Percentiles rank a stretch among this genome's conserved stretches.
These are phyloP conservation scores for Cystobasidium sp. DNA, from an alignment of 1,284 basidiomycete species.

Conservation along the genomic window DNA sequence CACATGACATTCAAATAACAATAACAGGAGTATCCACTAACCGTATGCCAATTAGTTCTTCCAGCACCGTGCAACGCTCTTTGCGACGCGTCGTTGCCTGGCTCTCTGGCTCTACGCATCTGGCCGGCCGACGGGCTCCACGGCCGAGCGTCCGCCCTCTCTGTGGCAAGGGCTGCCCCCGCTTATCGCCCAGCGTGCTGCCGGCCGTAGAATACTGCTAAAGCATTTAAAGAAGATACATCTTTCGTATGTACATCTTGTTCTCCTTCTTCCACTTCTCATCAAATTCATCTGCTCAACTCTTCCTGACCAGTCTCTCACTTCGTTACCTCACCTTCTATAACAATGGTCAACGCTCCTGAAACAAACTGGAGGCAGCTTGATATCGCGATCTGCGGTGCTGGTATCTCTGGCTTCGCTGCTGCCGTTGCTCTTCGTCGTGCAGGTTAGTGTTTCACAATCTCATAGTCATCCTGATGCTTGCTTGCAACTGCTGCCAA, in stretches of 20 bases:
- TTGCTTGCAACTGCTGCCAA: neutral
- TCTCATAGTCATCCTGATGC: neutral
- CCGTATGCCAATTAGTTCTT: constrained; percentile 4
- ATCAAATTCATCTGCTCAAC: constrained; percentile 1
- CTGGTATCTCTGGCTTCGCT: constrained; percentile 54
- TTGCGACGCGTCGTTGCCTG: neutral
- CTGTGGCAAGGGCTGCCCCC: constrained; percentile 9
- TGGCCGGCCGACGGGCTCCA: constrained; percentile 10
- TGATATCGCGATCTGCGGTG: constrained; percentile 51
- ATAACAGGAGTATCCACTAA: neutral
- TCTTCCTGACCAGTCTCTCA: constrained; percentile 3
- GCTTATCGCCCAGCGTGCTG: constrained; percentile 17
- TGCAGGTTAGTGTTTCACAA: constrained; percentile 49
- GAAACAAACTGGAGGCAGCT: constrained; percentile 39
- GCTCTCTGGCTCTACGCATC: neutral
- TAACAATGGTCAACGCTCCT: constrained; percentile 30
- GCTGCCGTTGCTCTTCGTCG: constrained; percentile 54
- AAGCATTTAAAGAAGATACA: neutral
- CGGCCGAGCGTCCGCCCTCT: constrained; percentile 2
- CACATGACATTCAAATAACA: neutral
- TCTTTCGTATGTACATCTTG: neutral
- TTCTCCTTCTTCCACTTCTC: constrained; percentile 9
- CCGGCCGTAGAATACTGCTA: constrained; percentile 9
- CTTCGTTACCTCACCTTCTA: neutral
- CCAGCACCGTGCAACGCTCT: neutral